phyloP scores from a whole-genome alignment of 768 basidiomycete species.

The Agrocybe pediades region DNA sequence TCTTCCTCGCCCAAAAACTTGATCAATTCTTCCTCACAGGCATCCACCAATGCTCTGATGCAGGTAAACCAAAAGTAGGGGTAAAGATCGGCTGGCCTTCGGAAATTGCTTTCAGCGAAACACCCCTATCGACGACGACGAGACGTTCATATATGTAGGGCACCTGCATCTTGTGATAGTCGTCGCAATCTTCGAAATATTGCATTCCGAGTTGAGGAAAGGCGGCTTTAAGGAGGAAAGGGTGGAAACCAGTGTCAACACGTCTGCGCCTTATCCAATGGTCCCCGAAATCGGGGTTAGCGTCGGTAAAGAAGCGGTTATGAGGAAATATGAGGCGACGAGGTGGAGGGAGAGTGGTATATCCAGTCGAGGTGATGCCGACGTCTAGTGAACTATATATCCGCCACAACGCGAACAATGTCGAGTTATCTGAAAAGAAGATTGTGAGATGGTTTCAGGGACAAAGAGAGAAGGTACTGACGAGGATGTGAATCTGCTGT shows the following conservation, averaged over 20 bases:
- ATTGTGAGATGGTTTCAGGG: slow-evolving; percentile 3
- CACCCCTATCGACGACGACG: slow-evolving; percentile 76
- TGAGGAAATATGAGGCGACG: slow-evolving; percentile 77
- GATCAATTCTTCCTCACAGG: slow-evolving; percentile 48
- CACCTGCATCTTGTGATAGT: slow-evolving; percentile 66
- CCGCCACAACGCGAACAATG: slow-evolving; percentile 77
- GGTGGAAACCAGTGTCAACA: slow-evolving; percentile 68
- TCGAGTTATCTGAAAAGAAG: slow-evolving; percentile 56
- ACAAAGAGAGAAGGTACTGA: slow-evolving; percentile 32
- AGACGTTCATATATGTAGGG: slow-evolving; percentile 78
- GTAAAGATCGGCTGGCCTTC: slow-evolving; percentile 42
- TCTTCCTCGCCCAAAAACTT: slow-evolving; percentile 41
- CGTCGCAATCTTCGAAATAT: slow-evolving; percentile 77
- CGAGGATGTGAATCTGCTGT: slow-evolving; percentile 53
- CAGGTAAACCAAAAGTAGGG: slow-evolving; percentile 43
- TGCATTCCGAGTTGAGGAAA: slow-evolving; percentile 70
- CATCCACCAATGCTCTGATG: slow-evolving; percentile 70
- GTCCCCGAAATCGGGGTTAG: slow-evolving; percentile 35
- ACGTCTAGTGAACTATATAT: slow-evolving; percentile 67
- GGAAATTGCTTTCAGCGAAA: slow-evolving; percentile 40
- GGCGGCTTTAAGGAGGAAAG: slow-evolving; percentile 69
- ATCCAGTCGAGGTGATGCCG: slow-evolving; percentile 41
- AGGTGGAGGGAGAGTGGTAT: slow-evolving; percentile 61
- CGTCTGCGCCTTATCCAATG: slow-evolving; percentile 43
- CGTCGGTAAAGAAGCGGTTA: slow-evolving; percentile 59